Evolutionary conservation across 2,329 filamentous ascomycete species (phyloP), one percentile per base, ranked within the genome.

Genomic region (Sarocladium oryzae): DNA sequence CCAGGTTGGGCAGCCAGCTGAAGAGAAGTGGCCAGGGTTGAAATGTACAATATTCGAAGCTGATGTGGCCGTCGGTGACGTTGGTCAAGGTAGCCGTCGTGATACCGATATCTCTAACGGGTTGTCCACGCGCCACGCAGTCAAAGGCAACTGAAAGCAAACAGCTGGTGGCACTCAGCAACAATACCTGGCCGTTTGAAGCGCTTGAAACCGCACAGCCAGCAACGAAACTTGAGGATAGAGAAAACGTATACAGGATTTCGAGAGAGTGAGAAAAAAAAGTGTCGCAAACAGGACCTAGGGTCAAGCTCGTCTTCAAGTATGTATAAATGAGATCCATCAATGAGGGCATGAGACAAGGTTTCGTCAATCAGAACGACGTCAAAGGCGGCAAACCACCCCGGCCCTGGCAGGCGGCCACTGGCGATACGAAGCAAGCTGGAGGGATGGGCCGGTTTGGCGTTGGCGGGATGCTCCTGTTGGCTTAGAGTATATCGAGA

Each of bases 361-460:
- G 28, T 48, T 48, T 48, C 26, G 43, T 48, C 26, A 33, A 33
- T 15, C 21, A 20, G 43, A 48, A 32, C 43, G 43, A 48, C 43
- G 43, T 48, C 43, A 48, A 48, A 23, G 16, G 16, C 24, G 21
- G 26, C 43, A 9, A 18, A 48, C 43, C 24, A 48, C 43, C 43
- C 24, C 18, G 26, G 28, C 43, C 28, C 26, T 21, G 28, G 43
- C 43, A 15, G n/a, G 15, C 43, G 43, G 43, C 11, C 26, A 20
- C 28, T 48, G 4, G 43, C 43, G 28, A 48, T 48, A 48, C 43
- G 43, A 48, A 48, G 43, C 43, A 48, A 48, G 43, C 43, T 32
- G 43, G 43, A 33, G 11, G 43, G 43, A 48, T 48, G 43, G 11
- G 43, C 28, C 26, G 43, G 26, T 48, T 18, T 33, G 43, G 28